Evolutionary conservation across 2,329 filamentous ascomycete species (phyloP), one percentile per base, ranked within the genome.

Genomic region (Westerdykella aurantiaca): DNA sequence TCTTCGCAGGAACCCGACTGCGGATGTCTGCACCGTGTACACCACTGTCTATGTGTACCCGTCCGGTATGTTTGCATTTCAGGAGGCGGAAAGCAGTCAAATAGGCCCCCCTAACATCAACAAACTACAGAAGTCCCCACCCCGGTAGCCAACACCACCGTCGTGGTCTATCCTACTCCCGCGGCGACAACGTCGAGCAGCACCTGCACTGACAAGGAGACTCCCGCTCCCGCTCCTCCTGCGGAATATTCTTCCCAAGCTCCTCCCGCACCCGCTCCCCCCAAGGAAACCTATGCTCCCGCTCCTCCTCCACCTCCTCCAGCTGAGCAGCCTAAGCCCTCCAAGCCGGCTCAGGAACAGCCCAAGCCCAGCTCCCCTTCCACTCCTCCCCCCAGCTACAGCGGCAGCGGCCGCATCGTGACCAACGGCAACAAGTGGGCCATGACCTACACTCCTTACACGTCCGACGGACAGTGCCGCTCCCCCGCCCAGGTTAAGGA

Each of bases 161-260:
- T 53, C 46, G 48, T 52, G 38, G 51, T 56, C 22, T 42, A 42
- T 14, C 57, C 57, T 13, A 46, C 59, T 23, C 55, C 59, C 13
- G 14, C 38, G n/a, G 69, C 72, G 34, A 79, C 85, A 25, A 85
- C 85, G 68, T 89, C 88, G 74, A 88, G 85, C 54, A 29, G 81
- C 87, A 75, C 81, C 82, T 55, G 83, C 84, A 47, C 85, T 78
- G 55, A 90, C 85, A 50, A 62, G 86, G 52, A 83, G 80, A 48
- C 25, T 29, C 25, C 25, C 9, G 25, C 25, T 29, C 81, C 84
- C 45, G 74, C 73, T 25, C 74, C 72, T 29, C 74, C 81, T 53
- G 69, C 73, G 45, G 46, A 35, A 33, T 29, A 29, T 29, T 7
- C 4, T 29, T 9, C 25, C 25, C 25, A 29, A 46, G 38, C 22